Base-by-base conservation (phyloP, 352 stramenopile genomes). In the Plasmopara muralis region DNA sequence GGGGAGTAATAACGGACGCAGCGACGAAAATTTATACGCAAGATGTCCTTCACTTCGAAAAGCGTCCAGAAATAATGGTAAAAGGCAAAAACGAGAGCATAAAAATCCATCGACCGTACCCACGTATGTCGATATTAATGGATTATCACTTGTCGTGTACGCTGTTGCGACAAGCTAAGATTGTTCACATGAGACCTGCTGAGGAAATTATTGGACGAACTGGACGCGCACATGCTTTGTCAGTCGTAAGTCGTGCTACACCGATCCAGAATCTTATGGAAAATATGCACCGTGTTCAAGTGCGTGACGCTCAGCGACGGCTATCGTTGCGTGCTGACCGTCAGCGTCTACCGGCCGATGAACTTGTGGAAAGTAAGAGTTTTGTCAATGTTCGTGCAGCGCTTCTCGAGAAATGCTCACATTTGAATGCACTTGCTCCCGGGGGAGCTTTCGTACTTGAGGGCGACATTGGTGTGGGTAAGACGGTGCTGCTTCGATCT, bases 41-140 rank as follows among this genome's bases (percentile, higher is more conserved):
- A 8, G 79, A 92, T 49, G 76, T 89, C 18, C 75, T 97, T 7
- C 81, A 96, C 55, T 97, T 97, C 46, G 85, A 95, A 53, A 78
- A 83, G 29, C 75, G 81, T 6, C 79, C 72, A 0, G 71, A 93
- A 57, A 95, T 97, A 56, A 83, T 87, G 56, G 85, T 97, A 46
- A 97, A 97, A 59, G 90, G 90, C 41, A 97, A 97, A 58, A 87
- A 92, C 53, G 83, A 94, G 60, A 89, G 83, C 47, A 89, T 94
- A 49, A 88, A 89, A 52, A 91, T 94, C 60, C 82, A 92, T 45
- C 77, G 83, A 5, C 83, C 83, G 52, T 94, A 94, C 48, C 80
- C 82, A 39, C 74, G 80, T 39, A 94, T 94, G 83, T 94, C 83
- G 9, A 89, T 85, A 34, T 47, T 92, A 16, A 45, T 92, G 33